Conservation (phyloP, 768 basidiomycete genomes). For the Podaxis sp. region DNA sequence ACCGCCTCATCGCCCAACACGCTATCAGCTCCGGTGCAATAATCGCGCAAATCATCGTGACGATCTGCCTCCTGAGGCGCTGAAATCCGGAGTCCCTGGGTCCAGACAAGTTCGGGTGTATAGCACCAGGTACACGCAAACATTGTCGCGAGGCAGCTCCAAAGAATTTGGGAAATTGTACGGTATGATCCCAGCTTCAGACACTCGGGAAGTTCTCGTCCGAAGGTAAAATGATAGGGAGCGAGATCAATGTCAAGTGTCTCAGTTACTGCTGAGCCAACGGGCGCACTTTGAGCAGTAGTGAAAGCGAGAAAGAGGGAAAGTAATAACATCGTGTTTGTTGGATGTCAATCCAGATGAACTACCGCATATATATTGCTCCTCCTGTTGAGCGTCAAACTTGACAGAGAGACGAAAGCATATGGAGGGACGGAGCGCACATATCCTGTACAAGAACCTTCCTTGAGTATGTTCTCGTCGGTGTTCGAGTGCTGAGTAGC, state of each 20-base stretch:
- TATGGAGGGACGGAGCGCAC: no score
- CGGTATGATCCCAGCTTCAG: neutral
- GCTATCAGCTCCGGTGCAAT: constrained; percentile 11
- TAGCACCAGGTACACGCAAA: constrained; percentile 12
- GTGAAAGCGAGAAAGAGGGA: no score
- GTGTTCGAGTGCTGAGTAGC: no score
- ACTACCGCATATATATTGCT: no score
- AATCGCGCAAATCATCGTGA: neutral
- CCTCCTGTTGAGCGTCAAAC: no score
- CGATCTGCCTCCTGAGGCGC: neutral
- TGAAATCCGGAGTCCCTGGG: constrained; percentile 14
- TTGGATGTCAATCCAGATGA: no score
- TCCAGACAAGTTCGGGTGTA: constrained; percentile 10
- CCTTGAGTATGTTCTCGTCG: no score
- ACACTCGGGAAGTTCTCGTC: neutral
- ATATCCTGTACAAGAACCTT: no score
- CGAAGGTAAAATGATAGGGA: neutral
- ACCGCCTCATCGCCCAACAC: constrained; percentile 10
- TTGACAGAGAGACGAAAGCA: no score
- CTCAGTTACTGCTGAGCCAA: neutral
- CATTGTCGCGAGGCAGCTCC: constrained; percentile 10
- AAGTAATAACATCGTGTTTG: no score
- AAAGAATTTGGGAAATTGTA: constrained; percentile 1
- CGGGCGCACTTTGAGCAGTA: neutral
- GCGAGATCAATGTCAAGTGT: neutral